Base-by-base conservation (phyloP, 2,329 filamentous ascomycete species). In the Ascosphaera aggregata region DNA sequence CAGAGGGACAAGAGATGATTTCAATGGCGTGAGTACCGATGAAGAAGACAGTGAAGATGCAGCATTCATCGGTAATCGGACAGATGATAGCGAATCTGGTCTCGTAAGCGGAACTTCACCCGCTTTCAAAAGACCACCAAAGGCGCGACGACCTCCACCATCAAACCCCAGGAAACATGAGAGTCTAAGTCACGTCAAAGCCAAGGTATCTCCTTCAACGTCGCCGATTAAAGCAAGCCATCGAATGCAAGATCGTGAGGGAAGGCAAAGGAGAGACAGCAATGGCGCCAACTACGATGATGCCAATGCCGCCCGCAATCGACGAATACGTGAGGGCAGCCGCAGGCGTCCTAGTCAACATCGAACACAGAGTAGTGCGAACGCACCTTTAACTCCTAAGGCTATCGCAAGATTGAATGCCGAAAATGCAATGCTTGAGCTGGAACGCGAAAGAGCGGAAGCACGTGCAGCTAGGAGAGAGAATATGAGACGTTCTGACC, bases 141-240 rank as follows among this genome's bases (percentile, higher is more conserved):
- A 34, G 42, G 34, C 40, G 30, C 20, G 40, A 32, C 18, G 36
- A 31, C 27, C 38, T 30, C 34, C 30, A 31, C 22, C 30, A 47
- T 32, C 27, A 30, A 18, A n/a, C 18, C 18, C 27, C 20, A 37
- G 35, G 30, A 15, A 40, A 37, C 22, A 40, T 30, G 32, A 44
- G 42, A 35, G 47, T 47, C 22, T 48, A 48, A 40, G 48, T 48
- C n/a, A 46, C 43, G 45, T 48, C 4, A 56, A 53, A 43, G 48
- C 50, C 9, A 56, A 53, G 39, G 54, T 54, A 36, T 57, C 57
- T 2, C 55, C 56, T 16, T 50, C 51, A 41, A 49, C 52, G 9
- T 55, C 55, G 20, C 57, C 56, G 17, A 43, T 49, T 18, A 57
- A 55, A 42, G 55, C 48, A 42, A 45, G 47, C 18, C 53, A 54